A percentile compares a stretch with the other conserved stretches of the same genome.
These are phyloP conservation scores for Podaxis pistillaris DNA, from an alignment of 768 basidiomycete genomes.

Conservation along the genomic window DNA sequence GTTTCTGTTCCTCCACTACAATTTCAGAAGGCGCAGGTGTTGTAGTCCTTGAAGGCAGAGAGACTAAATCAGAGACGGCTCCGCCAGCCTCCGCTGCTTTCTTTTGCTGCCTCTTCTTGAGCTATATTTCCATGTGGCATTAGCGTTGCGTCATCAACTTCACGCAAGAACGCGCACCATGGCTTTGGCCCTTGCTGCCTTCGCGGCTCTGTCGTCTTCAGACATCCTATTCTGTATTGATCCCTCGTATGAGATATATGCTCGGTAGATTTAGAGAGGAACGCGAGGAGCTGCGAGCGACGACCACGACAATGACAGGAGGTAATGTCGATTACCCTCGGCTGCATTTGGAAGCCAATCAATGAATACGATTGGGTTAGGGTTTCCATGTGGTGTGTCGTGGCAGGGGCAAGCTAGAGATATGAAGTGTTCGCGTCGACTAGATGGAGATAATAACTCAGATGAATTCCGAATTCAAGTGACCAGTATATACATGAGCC, in stretches of 20 bases:
- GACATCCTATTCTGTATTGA: slow-evolving; percentile 44
- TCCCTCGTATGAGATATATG: background rate
- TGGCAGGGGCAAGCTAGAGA: background rate
- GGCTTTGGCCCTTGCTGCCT: slow-evolving; percentile 81
- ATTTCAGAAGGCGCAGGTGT: slow-evolving; percentile 51
- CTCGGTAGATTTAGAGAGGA: background rate
- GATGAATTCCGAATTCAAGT: slow-evolving; percentile 10
- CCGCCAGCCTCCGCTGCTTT: slow-evolving; percentile 48
- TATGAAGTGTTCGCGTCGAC: background rate
- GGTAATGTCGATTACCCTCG: background rate
- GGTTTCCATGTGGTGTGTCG: background rate
- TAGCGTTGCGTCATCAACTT: background rate
- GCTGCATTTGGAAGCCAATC: background rate
- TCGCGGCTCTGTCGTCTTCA: slow-evolving; percentile 78
- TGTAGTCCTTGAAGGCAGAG: slow-evolving; percentile 41
- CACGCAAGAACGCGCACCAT: slow-evolving; percentile 47
- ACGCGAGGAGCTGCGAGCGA: background rate
- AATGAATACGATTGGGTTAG: slow-evolving; percentile 6
- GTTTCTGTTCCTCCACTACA: slow-evolving; percentile 28
- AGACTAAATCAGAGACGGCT: slow-evolving; percentile 31
- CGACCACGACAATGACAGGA: background rate
- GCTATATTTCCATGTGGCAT: slow-evolving; percentile 34
- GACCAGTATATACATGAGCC: slow-evolving; percentile 12
- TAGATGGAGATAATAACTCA: background rate
- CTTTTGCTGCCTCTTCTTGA: slow-evolving; percentile 81